These are phyloP conservation scores for Lolium rigidum DNA, from an alignment of 176 grass and related monocot species.

Conservation along the genomic window DNA sequence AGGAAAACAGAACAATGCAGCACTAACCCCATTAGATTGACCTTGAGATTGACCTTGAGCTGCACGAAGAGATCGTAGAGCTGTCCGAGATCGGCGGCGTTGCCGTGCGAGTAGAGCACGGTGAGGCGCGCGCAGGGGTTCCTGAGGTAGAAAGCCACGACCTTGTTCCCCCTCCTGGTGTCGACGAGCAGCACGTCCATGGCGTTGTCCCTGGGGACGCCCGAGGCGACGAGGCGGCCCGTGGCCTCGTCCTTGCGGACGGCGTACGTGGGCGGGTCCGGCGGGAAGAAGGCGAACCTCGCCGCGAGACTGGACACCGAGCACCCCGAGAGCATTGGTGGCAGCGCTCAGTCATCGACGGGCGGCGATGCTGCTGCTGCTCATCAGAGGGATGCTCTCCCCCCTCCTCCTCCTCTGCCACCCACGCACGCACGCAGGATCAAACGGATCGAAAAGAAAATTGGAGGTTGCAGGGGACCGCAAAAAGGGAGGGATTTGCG, in stretches of 20 bases:
- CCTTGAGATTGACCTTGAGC: conserved; percentile 99
- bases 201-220: conserved; percentile 79
- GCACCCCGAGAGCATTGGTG: conserved; percentile 85
- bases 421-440: neutral
- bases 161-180: conserved; percentile 77
- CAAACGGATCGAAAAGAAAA: conserved; percentile 12
- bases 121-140: conserved; percentile 89
- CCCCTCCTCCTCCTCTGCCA: neutral
- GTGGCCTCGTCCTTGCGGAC: conserved; percentile 75
- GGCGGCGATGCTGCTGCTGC: conserved; percentile 48
- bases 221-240: conserved; percentile 77
- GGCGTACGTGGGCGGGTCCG: conserved; percentile 88
- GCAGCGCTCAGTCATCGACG: conserved; percentile 77
- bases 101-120: conserved; percentile 97
- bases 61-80: conserved; percentile 99
- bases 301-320: conserved; percentile 99
- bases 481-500: conserved; percentile 23
- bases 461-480: conserved; percentile 23
- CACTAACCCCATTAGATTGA: conserved; percentile 98
- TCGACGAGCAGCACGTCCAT: conserved; percentile 85
- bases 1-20: conserved; percentile 36
- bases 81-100: conserved; percentile 96
- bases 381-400: conserved; percentile 66
- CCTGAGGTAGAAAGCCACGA: conserved; percentile 92
- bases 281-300: conserved; percentile 99